These are phyloP conservation scores for Zoysia japonica DNA, from an alignment of 176 grass and related monocot genomes.

Conservation along the genomic window DNA sequence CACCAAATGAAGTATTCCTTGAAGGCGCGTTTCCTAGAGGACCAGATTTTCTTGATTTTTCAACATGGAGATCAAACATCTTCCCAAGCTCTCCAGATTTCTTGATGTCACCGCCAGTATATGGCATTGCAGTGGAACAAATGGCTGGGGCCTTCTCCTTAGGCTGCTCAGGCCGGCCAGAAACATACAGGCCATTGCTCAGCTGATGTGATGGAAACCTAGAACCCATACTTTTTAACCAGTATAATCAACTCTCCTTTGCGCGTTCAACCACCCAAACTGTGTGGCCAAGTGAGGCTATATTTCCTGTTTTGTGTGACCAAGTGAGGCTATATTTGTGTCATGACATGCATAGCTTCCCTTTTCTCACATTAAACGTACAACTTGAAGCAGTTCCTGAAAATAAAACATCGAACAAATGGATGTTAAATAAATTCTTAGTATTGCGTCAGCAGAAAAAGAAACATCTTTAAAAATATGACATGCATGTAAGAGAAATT, in stretches of 20 bases:
- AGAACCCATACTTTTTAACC: slow-evolving; percentile 68
- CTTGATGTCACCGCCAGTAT: slow-evolving; percentile 95
- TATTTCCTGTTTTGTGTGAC: not conserved
- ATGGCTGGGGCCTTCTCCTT: slow-evolving; percentile 89
- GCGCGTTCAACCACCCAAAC: slow-evolving; percentile 7
- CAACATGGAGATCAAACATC: slow-evolving; percentile 96
- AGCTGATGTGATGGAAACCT: slow-evolving; percentile 89
- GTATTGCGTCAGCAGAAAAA: not conserved
- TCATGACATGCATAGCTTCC: slow-evolving; percentile 32
- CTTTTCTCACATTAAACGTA: slow-evolving; percentile 22
- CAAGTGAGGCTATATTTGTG: slow-evolving; percentile 38
- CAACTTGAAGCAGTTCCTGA: slow-evolving; percentile 46
- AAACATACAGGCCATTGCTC: slow-evolving; percentile 94
- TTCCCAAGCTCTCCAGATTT: slow-evolving; percentile 97
- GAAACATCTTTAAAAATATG: slow-evolving; percentile 18
- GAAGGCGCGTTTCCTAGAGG: slow-evolving; percentile 62
- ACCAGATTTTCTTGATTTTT: slow-evolving; percentile 95
- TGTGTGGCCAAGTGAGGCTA: not conserved
- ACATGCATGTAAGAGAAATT: slow-evolving; percentile 16
- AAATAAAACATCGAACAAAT: slow-evolving; percentile 20
- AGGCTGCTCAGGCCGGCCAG: slow-evolving; percentile 81
- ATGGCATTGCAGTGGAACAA: slow-evolving; percentile 82
- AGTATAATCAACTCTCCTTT: slow-evolving; percentile 37
- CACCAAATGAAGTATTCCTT: slow-evolving; percentile 70
- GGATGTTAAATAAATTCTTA: slow-evolving; percentile 4